A percentile compares a stretch with the other conserved stretches of the same genome.
These are phyloP conservation scores for Scutellaria baicalensis DNA, from an alignment of 257 asterid species.

Conservation along the genomic window DNA sequence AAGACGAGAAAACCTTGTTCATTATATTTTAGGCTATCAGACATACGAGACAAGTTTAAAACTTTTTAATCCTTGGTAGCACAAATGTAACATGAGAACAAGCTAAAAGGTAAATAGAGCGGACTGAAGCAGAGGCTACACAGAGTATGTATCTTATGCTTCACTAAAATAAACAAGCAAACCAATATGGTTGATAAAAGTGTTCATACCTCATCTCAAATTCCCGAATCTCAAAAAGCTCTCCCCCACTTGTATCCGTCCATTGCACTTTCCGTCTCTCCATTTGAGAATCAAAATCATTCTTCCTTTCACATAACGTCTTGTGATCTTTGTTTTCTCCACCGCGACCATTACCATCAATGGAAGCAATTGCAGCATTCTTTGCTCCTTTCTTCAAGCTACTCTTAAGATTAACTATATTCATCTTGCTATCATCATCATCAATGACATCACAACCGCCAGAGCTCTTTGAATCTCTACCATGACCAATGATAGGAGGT, in stretches of 20 bases:
- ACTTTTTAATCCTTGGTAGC: neutral
- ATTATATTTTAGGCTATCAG: neutral
- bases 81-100: neutral
- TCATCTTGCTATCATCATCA: slow-evolving; percentile 26
- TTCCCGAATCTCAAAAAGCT: slow-evolving; percentile 79
- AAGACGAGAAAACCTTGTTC: neutral
- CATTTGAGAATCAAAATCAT: slow-evolving; percentile 28
- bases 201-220: slow-evolving; percentile 75
- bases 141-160: neutral
- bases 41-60: neutral
- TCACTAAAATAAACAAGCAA: neutral
- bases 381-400: slow-evolving; percentile 62
- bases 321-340: slow-evolving; percentile 18
- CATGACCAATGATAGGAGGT: slow-evolving; percentile 33
- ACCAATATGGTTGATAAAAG: neutral
- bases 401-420: slow-evolving; percentile 48
- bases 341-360: slow-evolving; percentile 4
- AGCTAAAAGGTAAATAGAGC: neutral
- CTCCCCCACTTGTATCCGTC: slow-evolving; percentile 79
- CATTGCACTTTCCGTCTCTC: slow-evolving; percentile 80
- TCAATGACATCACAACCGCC: slow-evolving; percentile 25
- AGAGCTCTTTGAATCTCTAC: slow-evolving; percentile 21
- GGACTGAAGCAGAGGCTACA: neutral
- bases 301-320: slow-evolving; percentile 23
- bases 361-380: slow-evolving; percentile 15